A percentile compares a stretch with the other conserved stretches of the same genome.
Conservation (phyloP, 768 basidiomycete genomes). For the Mycena pura region DNA sequence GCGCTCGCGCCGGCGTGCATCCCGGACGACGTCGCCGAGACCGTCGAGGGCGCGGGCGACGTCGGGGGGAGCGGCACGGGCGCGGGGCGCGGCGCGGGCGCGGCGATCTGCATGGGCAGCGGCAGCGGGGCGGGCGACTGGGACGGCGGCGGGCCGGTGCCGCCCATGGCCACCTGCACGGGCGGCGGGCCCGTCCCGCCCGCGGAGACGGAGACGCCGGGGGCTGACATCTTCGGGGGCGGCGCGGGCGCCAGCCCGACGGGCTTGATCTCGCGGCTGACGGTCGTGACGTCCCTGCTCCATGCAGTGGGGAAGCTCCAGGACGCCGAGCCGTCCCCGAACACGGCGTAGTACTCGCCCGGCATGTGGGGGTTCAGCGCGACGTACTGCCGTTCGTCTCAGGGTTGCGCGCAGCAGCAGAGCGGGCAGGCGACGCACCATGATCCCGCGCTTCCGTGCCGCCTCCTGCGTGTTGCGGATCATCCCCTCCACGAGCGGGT, state of each 20-base stretch:
- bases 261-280: slow-evolving; percentile 9
- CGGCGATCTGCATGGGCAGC: background rate
- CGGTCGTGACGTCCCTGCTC: slow-evolving; percentile 1
- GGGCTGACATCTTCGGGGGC: background rate
- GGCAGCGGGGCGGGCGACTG: background rate
- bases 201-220: background rate
- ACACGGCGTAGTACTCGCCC: slow-evolving; percentile 19
- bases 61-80: no score
- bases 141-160: background rate
- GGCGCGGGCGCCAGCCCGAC: no score
- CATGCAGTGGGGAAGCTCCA: slow-evolving; percentile 14
- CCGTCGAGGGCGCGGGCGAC: no score
- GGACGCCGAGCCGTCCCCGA: slow-evolving; percentile 8
- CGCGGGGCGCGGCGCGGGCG: no score
- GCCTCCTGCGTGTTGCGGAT: slow-evolving; percentile 6
- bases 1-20: no score
- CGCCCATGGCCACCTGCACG: background rate
- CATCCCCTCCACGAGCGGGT: slow-evolving; percentile 12
- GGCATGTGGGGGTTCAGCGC: slow-evolving; percentile 14
- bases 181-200: background rate
- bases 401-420: background rate
- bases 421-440: background rate
- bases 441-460: background rate
- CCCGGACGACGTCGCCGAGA: no score
- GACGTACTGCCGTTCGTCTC: slow-evolving; percentile 4